Conservation (phyloP, 768 basidiomycete species). For the Panaeolus cyanescens region DNA sequence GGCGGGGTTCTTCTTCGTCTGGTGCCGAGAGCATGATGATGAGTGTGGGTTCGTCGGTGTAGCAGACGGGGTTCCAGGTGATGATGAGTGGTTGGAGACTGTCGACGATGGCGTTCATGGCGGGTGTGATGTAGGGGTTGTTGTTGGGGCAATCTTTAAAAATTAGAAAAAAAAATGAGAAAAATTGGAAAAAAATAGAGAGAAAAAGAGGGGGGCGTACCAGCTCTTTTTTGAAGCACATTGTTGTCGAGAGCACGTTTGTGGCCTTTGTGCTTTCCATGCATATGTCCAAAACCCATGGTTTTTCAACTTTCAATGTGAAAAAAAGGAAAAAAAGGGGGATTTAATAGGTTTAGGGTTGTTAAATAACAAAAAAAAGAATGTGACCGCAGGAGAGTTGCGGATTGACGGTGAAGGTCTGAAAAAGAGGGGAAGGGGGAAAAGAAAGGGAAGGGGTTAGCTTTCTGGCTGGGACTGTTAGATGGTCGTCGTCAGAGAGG, state of each 20-base stretch:
- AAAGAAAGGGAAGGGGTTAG: conserved; percentile 1
- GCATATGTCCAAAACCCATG: background rate
- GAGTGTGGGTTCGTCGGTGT: conserved; percentile 39
- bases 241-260: background rate
- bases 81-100: conserved; percentile 53
- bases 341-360: background rate
- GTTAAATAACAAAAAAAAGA: background rate
- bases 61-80: conserved; percentile 67
- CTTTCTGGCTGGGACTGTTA: background rate
- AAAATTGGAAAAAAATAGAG: too few relatives aligned
- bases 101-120: conserved; percentile 43
- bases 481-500: conserved; percentile 1
- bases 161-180: too few relatives aligned
- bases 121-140: background rate
- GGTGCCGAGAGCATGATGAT: conserved; percentile 75
- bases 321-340: background rate
- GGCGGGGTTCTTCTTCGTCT: conserved; percentile 33
- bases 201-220: too few relatives aligned
- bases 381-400: background rate
- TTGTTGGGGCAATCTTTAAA: background rate
- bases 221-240: background rate
- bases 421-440: background rate
- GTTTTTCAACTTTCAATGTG: background rate
- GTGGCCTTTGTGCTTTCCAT: background rate
- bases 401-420: background rate